A percentile compares a stretch with the other conserved stretches of the same genome.
phyloP scores from a whole-genome alignment of 257 asterid genomes.

The Primulina huaijiensis region DNA sequence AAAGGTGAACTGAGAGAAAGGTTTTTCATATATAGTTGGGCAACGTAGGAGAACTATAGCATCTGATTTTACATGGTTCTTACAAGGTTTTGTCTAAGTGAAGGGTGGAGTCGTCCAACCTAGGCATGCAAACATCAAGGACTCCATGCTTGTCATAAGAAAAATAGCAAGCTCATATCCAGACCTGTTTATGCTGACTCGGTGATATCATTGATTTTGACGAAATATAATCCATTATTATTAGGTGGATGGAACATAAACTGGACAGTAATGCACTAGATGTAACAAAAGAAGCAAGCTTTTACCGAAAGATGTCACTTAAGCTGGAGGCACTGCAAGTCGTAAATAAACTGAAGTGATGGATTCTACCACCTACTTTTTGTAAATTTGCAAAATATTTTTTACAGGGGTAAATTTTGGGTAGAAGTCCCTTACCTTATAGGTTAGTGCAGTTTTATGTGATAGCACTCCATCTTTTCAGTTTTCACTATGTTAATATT shows the following conservation, averaged over 20 bases:
- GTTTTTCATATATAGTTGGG: too few relatives aligned
- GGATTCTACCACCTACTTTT: too few relatives aligned
- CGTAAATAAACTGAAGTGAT: too few relatives aligned
- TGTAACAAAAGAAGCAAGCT: too few relatives aligned
- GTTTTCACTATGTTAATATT: constrained; percentile 1
- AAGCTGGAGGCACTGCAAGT: too few relatives aligned
- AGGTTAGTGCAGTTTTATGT: constrained; percentile 1
- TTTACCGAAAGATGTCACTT: too few relatives aligned
- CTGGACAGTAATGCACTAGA: too few relatives aligned
- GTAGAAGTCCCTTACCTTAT: constrained; percentile 4
- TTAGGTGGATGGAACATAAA: background rate
- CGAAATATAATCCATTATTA: background rate
- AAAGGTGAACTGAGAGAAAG: background rate
- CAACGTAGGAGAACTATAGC: too few relatives aligned
- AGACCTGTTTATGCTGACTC: too few relatives aligned
- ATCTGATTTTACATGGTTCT: background rate
- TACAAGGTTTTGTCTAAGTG: constrained; percentile 13
- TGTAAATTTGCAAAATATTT: background rate
- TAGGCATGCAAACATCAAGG: background rate
- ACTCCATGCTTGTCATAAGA: too few relatives aligned
- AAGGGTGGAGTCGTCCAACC: background rate
- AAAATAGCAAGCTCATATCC: too few relatives aligned
- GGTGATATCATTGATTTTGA: too few relatives aligned
- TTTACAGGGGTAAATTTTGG: constrained; percentile 2
- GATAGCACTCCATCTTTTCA: background rate